Evolutionary conservation across 805 yeast species (phyloP), one percentile per base, ranked within the genome.

Genomic region (Metschnikowia chrysomelidarum): DNA sequence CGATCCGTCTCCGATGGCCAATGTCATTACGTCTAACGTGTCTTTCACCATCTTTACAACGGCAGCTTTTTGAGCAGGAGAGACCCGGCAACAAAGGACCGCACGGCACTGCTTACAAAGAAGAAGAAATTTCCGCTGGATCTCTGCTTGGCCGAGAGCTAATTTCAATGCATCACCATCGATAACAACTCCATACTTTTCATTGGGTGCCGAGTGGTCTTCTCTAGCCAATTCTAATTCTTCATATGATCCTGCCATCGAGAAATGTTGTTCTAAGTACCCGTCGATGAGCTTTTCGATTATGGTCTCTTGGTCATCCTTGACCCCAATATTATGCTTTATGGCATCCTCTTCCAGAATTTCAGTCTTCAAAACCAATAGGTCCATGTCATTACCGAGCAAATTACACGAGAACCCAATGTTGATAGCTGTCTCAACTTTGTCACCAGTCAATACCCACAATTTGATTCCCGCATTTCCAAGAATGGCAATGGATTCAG

Each of bases 371-470:
- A 84, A 60, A 8, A 85, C 78, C 33, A 85, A 57, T 17, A 85
- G 61, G 48, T 85, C 82, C 94, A 85, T 84, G 30, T 82, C 85
- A 45, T 73, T 81, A 36, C 80, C 82, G 37, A 85, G 65, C 36
- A 85, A 63, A 51, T 85, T 85, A 72, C 94, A 85, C 2, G 89
- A 82, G 54, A 85, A 85, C 3, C 93, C 94, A 66, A 85, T 85
- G 51, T 85, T 85, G 49, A 85, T 84, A 9, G 93, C 94, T 20
- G 94, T 85, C 59, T 85, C 94, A n/a, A 85, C 86, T 58, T 82
- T 84, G 58, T 85, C 94, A 62, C 94, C 94, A 3, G 94, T 85
- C 31, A 85, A 66, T 30, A 85, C 93, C 94, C 94, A 85, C 34
- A 85, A 63, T 57, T 85, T 85, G 37, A 85, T 81, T 56, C 94